phyloP scores from a whole-genome alignment of 495 filamentous ascomycete species.

The Choiromyces venosus region DNA sequence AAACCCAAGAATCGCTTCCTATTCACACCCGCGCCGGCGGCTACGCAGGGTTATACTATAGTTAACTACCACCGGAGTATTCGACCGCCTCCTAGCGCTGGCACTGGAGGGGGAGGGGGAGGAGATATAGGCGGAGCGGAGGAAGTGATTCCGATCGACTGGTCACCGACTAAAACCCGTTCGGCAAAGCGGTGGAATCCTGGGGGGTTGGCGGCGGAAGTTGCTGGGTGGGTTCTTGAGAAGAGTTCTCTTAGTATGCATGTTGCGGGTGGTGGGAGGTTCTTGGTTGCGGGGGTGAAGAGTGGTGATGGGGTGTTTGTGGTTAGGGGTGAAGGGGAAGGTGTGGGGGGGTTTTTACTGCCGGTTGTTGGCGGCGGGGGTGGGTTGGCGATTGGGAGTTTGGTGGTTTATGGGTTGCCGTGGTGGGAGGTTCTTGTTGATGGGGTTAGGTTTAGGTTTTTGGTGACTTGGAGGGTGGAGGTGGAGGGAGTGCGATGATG shows the following conservation, averaged over 20 bases:
- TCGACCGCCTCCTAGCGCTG: neutral
- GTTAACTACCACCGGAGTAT: neutral
- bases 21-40: neutral
- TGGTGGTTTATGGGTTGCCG: neutral
- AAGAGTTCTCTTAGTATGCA: neutral
- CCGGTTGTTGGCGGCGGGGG: neutral
- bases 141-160: neutral
- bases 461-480: neutral
- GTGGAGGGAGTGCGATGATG: neutral
- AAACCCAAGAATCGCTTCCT: neutral
- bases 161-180: neutral
- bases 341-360: neutral
- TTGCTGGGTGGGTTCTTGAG: neutral
- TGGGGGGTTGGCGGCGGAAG: neutral
- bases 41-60: neutral
- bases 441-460: neutral
- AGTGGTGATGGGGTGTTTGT: neutral
- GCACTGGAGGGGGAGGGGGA: neutral
- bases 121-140: no score
- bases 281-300: neutral
- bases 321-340: neutral
- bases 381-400: neutral
- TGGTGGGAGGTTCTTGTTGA: constrained; percentile 2
- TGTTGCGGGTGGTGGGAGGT: neutral
- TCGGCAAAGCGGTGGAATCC: neutral